Evolutionary conservation across 495 filamentous ascomycete genomes (phyloP), one percentile per base, ranked within the genome.

Genomic region (Aspergillus heteromorphus): DNA sequence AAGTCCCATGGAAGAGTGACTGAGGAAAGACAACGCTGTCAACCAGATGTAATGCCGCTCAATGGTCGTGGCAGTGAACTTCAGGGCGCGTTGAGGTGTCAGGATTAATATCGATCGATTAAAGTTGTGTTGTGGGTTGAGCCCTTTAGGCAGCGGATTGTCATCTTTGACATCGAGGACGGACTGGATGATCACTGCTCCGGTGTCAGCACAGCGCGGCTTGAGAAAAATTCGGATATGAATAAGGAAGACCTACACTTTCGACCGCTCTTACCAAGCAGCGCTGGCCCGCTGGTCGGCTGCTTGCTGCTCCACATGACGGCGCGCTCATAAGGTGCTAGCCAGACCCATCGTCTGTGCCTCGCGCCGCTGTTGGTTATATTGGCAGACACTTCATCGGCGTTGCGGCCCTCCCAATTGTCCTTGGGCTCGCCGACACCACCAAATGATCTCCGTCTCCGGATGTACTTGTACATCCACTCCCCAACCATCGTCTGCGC

Each of bases 271-370:
- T 97, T 98, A 55, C 93, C 93, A 74, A 97, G 77, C 68, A 97
- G 73, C 19, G 93, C 92, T 62, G 83, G 87, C 25, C 88, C 89
- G 59, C 85, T 88, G 18, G 86, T 88, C 18, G 93, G 93, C 70
- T 97, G 95, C 78, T 96, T 96, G 80, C 87, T 95, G 69, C 92
- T 96, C 93, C 93, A 98, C 73, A 98, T 89, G 45, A 98, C 91
- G 9, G 91, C 84, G 36, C 91, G 81, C 71, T 98, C 93, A 64
- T 97, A 97, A 14, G 93, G 93, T 11, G 91, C 92, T 29, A 98
- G 79, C 93, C 93, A 98, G 14, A 98, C 95, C 93, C 93, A 98
- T 72, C 93, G 81, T 71, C 93, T 97, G 60, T 98, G 93, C 36
- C 95, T 69, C n/a, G 79, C 75, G 25, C 83, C 83, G 55, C 75